Conservation (phyloP, 495 filamentous ascomycete genomes). For the Elasticomyces elasticus region DNA sequence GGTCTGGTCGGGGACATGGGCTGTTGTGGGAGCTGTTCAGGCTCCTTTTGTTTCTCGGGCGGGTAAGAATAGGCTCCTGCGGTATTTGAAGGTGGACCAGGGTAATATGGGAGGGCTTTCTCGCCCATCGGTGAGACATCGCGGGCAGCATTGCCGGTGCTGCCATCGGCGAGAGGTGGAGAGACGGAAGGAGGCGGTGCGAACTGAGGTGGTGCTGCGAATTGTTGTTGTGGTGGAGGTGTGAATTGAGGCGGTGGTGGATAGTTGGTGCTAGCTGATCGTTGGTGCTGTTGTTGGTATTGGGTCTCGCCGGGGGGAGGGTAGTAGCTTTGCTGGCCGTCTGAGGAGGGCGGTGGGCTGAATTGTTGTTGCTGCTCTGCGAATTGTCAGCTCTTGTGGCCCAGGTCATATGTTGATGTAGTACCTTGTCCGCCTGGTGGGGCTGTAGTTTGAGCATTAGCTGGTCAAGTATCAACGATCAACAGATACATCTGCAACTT, state of each 20-base stretch:
- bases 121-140: constrained; percentile 4
- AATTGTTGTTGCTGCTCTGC: constrained; percentile 18
- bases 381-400: not conserved
- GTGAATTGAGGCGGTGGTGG: constrained; percentile 33
- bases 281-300: constrained; percentile 7
- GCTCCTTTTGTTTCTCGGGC: constrained; percentile 7
- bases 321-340: constrained; percentile 33
- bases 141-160: constrained; percentile 9
- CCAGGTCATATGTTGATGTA: not conserved
- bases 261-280: constrained; percentile 20
- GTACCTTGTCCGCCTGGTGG: constrained; percentile 24
- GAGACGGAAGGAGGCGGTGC: constrained; percentile 23
- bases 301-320: constrained; percentile 31
- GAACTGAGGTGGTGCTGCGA: constrained; percentile 33
- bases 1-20: constrained; percentile 9
- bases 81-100: constrained; percentile 15
- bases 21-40: not conserved
- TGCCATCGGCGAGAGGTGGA: constrained; percentile 21
- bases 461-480: not conserved
- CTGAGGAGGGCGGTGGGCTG: constrained; percentile 13
- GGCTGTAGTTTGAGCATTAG: constrained; percentile 16
- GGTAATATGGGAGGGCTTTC: constrained; percentile 15
- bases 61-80: constrained; percentile 8
- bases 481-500: constrained; percentile 14
- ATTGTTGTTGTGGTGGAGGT: no score